A percentile compares a stretch with the other conserved stretches of the same genome.
Conservation (phyloP, 371 early-diverging fungal species). For the Mortierella sp. region DNA sequence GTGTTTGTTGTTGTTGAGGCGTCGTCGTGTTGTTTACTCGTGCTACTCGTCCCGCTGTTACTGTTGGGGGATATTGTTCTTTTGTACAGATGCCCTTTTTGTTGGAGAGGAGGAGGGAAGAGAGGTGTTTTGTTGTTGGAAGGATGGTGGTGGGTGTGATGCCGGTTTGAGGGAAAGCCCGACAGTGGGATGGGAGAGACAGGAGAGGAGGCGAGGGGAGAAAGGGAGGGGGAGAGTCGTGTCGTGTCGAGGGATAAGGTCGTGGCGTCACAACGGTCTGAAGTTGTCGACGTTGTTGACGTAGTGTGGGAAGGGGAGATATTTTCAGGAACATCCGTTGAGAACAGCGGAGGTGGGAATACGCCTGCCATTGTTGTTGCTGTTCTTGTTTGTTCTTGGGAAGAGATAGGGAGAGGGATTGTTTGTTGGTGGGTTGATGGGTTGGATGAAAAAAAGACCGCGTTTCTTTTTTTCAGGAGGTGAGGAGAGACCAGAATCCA, state of each 20-base stretch:
- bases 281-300: neutral
- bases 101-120: neutral
- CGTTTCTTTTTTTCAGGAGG: neutral
- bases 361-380: conserved; percentile 13
- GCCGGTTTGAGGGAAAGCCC: neutral
- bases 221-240: neutral
- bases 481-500: neutral
- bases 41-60: neutral
- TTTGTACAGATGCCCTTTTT: conserved; percentile 5
- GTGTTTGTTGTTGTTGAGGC: neutral
- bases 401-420: neutral
- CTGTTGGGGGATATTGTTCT: neutral
- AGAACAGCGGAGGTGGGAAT: conserved; percentile 37
- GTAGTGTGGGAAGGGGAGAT: neutral
- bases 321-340: conserved; percentile 5
- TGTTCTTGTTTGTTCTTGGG: neutral
- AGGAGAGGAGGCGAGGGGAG: conserved; percentile 5
- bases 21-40: neutral
- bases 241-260: neutral
- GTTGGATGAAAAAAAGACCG: neutral
- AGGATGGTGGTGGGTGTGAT: neutral
- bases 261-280: neutral
- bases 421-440: neutral
- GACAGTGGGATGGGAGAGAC: neutral
- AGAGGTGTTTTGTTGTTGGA: neutral